phyloP scores from a whole-genome alignment of 75 land plant species.

The Selaginella tamariscina region DNA sequence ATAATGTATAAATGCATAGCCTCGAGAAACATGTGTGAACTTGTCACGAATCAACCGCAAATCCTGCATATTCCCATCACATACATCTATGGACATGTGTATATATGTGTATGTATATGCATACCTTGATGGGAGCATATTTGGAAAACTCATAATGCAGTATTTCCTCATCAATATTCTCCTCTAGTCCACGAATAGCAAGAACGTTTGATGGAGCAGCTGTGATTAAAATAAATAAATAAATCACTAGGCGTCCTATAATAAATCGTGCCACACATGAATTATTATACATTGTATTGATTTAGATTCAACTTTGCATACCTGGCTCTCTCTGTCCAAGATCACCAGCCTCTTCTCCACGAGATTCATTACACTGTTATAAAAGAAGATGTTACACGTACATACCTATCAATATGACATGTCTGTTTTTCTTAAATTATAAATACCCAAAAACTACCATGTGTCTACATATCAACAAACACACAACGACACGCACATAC shows the following conservation, averaged over 20 bases:
- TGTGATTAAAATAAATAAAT: neutral
- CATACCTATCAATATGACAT: too few relatives aligned
- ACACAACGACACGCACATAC: neutral
- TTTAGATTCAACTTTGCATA: neutral
- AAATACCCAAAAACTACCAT: neutral
- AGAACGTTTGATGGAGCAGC: conserved; percentile 9
- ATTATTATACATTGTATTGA: neutral
- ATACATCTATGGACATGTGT: neutral
- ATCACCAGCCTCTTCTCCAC: neutral
- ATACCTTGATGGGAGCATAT: conserved; percentile 11
- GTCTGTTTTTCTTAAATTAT: too few relatives aligned
- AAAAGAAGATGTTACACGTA: too few relatives aligned
- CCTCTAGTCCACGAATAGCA: conserved; percentile 7
- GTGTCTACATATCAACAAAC: too few relatives aligned
- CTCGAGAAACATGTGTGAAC: conserved; percentile 10
- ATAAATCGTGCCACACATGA: neutral
- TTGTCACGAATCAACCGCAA: conserved; percentile 12
- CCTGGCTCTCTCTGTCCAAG: conserved; percentile 8
- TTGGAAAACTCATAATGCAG: conserved; percentile 12
- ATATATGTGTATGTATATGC: neutral
- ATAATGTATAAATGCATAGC: conserved; percentile 7
- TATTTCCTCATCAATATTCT: conserved; percentile 6
- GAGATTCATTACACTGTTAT: conserved; percentile 4
- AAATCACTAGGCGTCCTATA: neutral
- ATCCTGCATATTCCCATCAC: conserved; percentile 9